Evolutionary conservation across 2,329 filamentous ascomycete genomes (phyloP).

Genomic region (Pseudogymnoascus sp.): DNA sequence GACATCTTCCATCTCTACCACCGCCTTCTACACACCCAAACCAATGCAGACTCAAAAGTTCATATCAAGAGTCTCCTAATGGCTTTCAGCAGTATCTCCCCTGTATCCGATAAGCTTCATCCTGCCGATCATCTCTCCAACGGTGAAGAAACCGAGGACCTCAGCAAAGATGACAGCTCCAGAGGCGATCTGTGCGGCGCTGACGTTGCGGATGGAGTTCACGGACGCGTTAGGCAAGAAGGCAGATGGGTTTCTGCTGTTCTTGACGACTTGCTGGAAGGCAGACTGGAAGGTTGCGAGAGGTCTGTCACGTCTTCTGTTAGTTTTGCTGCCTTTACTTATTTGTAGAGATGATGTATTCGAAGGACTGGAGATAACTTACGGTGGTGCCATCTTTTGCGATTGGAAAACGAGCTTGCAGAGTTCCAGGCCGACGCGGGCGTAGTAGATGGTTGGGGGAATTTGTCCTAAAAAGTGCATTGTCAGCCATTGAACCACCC

Average conservation of each 20-base stretch:
- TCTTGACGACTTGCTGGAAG: constrained; percentile 67
- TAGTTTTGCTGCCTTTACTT: background rate
- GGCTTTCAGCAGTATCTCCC: constrained; percentile 52
- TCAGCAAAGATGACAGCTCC: constrained; percentile 76
- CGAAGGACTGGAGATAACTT: constrained; percentile 37
- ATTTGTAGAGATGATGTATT: background rate
- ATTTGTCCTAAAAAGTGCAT: constrained; percentile 55
- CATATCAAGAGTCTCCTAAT: constrained; percentile 33
- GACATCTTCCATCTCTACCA: background rate
- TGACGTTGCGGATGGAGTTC: constrained; percentile 58
- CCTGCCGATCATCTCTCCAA: constrained; percentile 93
- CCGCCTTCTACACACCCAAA: background rate
- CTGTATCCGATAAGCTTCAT: constrained; percentile 93
- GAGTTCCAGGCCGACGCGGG: constrained; percentile 78
- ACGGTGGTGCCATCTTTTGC: constrained; percentile 94
- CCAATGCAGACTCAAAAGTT: background rate
- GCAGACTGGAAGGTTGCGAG: constrained; percentile 77
- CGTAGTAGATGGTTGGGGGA: constrained; percentile 85
- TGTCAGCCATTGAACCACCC: constrained; percentile 12
- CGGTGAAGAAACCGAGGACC: constrained; percentile 91
- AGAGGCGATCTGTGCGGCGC: constrained; percentile 58
- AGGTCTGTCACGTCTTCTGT: constrained; percentile 42
- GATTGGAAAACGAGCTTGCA: constrained; percentile 77
- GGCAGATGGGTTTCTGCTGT: constrained; percentile 57
- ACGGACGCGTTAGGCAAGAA: constrained; percentile 45